A percentile compares a stretch with the other conserved stretches of the same genome.
These are phyloP conservation scores for Candida albicans DNA, from an alignment of 1,139 yeast genomes.

Conservation along the genomic window DNA sequence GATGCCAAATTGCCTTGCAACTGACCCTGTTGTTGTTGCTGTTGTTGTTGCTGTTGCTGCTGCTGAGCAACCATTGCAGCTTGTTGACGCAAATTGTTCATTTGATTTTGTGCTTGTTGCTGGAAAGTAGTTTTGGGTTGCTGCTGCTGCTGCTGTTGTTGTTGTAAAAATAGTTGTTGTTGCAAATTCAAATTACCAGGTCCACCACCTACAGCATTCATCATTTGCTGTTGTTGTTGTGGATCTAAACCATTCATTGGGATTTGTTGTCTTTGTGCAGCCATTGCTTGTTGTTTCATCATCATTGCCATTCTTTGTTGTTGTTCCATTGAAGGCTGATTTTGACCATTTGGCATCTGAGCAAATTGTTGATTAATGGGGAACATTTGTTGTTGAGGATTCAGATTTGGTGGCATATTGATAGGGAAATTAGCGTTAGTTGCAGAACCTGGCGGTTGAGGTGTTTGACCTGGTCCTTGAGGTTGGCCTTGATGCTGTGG, in stretches of 20 bases:
- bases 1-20: constrained; percentile 22
- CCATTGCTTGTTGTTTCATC: constrained; percentile 12
- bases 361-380: constrained; percentile 18
- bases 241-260: constrained; percentile 19
- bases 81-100: constrained; percentile 52
- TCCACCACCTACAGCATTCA: constrained; percentile 13
- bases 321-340: constrained; percentile 13
- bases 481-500: constrained; percentile 5
- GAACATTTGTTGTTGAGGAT: constrained; percentile 24
- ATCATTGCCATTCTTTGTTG: constrained; percentile 16
- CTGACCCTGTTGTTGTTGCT: constrained; percentile 17
- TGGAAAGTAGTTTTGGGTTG: constrained; percentile 39
- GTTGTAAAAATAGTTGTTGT: constrained; percentile 27
- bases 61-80: constrained; percentile 37
- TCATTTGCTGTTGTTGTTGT: constrained; percentile 25
- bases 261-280: constrained; percentile 11
- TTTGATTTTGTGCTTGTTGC: constrained; percentile 53
- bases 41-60: constrained; percentile 24
- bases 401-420: constrained; percentile 25
- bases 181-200: constrained; percentile 19
- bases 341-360: constrained; percentile 15
- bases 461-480: constrained; percentile 6
- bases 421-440: constrained; percentile 19
- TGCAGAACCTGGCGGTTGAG: constrained; percentile 19
- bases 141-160: constrained; percentile 21